These are phyloP conservation scores for Alternaria ethzedia DNA, from an alignment of 2,329 filamentous ascomycete genomes.

Conservation along the genomic window DNA sequence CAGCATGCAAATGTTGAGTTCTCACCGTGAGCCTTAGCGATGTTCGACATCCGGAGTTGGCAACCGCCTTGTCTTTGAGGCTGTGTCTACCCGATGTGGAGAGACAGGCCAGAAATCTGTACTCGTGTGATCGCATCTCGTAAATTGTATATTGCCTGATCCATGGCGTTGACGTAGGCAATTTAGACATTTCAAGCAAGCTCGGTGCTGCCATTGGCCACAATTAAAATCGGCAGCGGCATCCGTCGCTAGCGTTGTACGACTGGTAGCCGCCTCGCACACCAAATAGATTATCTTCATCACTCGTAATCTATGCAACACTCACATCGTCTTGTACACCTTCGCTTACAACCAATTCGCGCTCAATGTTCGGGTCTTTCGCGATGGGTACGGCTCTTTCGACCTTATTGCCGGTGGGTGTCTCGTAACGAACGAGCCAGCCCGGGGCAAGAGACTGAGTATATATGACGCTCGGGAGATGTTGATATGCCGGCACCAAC, in stretches of 20 bases:
- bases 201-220: background rate
- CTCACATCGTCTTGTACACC: background rate
- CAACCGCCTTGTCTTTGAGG: background rate
- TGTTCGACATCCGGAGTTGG: background rate
- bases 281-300: constrained; percentile 7
- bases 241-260: constrained; percentile 7
- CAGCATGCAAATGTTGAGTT: background rate
- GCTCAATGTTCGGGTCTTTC: background rate
- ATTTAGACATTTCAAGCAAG: background rate
- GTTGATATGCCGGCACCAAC: background rate
- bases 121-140: background rate
- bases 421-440: background rate
- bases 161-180: constrained; percentile 9
- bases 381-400: background rate
- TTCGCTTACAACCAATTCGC: background rate
- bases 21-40: background rate
- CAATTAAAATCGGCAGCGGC: background rate
- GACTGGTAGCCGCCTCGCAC: background rate
- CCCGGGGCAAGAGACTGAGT: background rate
- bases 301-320: constrained; percentile 7
- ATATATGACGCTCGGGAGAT: background rate
- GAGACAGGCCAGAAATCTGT: background rate
- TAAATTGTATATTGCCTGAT: background rate
- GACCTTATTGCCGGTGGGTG: constrained; percentile 1
- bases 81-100: background rate